Evolutionary conservation across 2,329 filamentous ascomycete species (phyloP), one percentile per base, ranked within the genome.

Genomic region (Ophidiomyces ophidiicola): DNA sequence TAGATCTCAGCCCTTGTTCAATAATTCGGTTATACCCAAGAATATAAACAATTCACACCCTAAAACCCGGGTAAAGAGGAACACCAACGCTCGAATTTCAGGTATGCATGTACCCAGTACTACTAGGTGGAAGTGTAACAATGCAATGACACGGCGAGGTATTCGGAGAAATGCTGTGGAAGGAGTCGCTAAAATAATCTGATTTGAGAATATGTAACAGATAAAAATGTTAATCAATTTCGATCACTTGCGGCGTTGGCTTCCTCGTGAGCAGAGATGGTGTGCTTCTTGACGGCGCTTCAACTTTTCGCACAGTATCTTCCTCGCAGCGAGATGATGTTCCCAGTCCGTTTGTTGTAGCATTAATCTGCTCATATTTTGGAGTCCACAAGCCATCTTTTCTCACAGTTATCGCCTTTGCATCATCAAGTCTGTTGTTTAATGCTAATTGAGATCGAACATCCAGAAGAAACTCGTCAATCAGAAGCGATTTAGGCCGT

Each of bases 391-490:
- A 66, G 0, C 82, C 81, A 54, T 83, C 72, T 1, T 68, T 61
- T 12, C 71, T 63, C 1, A 87, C 70, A 4, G 73, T 58, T 38
- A 88, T 80, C 1, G 74, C 69, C 47, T 75, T 74, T 0, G 66
- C 68, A 15, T 67, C 63, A 3, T 64, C 58, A 20, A 77, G 53
- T 25, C 67, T 60, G 12, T 68, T 62, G 18, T 66, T 59, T 7
- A 55, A 49, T 29, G 65, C 63, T 7, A 92, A 63, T 32, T 69
- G 56, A 1, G 58, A 51, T 10, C 76, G 69, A 0, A 94, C 75
- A 0, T 71, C 60, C 8, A 68, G 53, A 31, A 94, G 65, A 54
- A 86, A 94, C 1, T 72, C 72, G 52, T 96, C 87, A 4, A 88
- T 64, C 2, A 76, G 58, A 1, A 96, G 69, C 44, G 66, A 72